Evolutionary conservation across 2,329 filamentous ascomycete species (phyloP).

Genomic region (Alternaria hordeiaustralica): DNA sequence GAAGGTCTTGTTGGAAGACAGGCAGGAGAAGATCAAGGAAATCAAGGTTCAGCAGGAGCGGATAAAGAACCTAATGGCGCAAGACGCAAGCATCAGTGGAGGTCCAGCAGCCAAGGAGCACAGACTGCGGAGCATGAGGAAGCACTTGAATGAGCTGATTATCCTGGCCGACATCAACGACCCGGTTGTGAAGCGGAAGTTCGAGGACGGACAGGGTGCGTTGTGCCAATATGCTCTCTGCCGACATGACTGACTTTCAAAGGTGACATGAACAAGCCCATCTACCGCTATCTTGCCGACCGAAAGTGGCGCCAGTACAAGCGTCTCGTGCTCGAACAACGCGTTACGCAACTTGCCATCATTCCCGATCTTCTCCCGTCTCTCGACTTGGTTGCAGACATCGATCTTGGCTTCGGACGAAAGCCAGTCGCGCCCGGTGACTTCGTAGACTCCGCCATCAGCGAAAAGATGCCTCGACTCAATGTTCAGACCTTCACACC

Average conservation of each 20-base stretch:
- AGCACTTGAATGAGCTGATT: constrained; percentile 79
- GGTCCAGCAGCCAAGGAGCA: constrained; percentile 70
- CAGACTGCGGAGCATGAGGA: constrained; percentile 72
- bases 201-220: constrained; percentile 88
- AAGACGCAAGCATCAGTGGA: constrained; percentile 64
- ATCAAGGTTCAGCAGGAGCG: constrained; percentile 72
- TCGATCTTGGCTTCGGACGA: constrained; percentile 79
- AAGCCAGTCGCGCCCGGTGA: constrained; percentile 76
- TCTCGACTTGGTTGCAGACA: constrained; percentile 78
- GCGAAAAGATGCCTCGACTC: constrained; percentile 75
- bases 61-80: constrained; percentile 70
- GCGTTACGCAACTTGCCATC: constrained; percentile 84
- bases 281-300: constrained; percentile 90
- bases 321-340: constrained; percentile 79
- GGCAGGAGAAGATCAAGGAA: constrained; percentile 77
- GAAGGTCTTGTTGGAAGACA: constrained; percentile 79
- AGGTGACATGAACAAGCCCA: constrained; percentile 96
- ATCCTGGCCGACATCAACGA: constrained; percentile 94
- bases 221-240: constrained; percentile 4
- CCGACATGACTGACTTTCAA: constrained; percentile 14
- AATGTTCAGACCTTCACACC: constrained; percentile 84
- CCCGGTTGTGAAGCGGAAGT: constrained; percentile 88
- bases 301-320: constrained; percentile 87
- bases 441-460: constrained; percentile 75
- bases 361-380: constrained; percentile 86